Evolutionary conservation across 495 filamentous ascomycete genomes (phyloP).

Genomic region (Aspergillus sparsus): DNA sequence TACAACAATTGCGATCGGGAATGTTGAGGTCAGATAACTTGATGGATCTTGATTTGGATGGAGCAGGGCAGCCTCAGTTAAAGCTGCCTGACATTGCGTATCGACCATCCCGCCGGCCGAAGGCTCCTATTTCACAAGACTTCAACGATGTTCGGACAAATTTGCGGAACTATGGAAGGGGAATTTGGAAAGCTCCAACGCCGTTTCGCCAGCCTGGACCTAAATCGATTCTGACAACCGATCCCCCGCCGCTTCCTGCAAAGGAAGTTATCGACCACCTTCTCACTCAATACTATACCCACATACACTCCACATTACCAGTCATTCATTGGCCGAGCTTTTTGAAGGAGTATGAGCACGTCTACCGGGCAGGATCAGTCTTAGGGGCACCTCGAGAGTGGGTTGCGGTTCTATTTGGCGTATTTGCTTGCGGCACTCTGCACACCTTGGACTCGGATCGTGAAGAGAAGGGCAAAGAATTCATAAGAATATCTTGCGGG

Average conservation of each 20-base stretch:
- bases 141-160: conserved; percentile 71
- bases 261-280: conserved; percentile 72
- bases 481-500: conserved; percentile 67
- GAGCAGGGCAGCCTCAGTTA: conserved; percentile 56
- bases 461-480: conserved; percentile 65
- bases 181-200: conserved; percentile 79
- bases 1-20: conserved; percentile 64
- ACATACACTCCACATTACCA: conserved; percentile 76
- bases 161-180: conserved; percentile 70
- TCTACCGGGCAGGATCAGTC: conserved; percentile 70
- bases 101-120: conserved; percentile 60
- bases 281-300: conserved; percentile 72
- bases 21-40: conserved; percentile 39
- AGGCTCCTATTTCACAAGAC: conserved; percentile 63
- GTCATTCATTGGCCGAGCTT: conserved; percentile 91
- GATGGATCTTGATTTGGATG: conserved; percentile 65
- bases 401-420: conserved; percentile 78
- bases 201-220: conserved; percentile 62
- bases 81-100: conserved; percentile 71
- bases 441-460: conserved; percentile 63
- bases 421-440: conserved; percentile 82
- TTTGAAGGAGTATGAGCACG: conserved; percentile 68
- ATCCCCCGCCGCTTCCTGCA: conserved; percentile 67
- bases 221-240: conserved; percentile 52
- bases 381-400: conserved; percentile 69